phyloP scores from a whole-genome alignment of 78 protist species.

The Protostelium mycophagum region DNA sequence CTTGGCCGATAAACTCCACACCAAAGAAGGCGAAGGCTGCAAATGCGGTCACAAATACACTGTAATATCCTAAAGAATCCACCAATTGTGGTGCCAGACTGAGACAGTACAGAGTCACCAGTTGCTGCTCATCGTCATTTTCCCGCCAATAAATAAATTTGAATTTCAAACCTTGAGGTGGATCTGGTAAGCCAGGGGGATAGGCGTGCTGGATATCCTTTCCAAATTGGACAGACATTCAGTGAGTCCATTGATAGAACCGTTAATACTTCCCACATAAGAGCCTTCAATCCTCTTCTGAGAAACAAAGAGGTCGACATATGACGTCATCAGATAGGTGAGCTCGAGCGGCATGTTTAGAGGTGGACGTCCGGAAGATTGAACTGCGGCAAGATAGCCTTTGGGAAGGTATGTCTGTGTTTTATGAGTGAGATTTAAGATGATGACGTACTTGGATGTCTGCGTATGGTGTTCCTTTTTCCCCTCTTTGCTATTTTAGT shows the following conservation, averaged over 20 bases:
- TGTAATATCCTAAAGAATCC: not conserved
- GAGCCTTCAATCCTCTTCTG: not conserved
- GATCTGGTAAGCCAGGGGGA: not conserved
- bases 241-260: not conserved
- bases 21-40: constrained; percentile 2
- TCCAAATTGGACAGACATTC: not conserved
- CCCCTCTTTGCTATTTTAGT: too few species aligned
- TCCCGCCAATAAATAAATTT: not conserved
- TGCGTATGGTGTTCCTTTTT: not conserved
- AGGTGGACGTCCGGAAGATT: not conserved
- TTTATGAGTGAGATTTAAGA: not conserved
- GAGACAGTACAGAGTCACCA: not conserved
- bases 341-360: not conserved
- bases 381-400: not conserved
- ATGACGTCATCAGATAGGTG: not conserved
- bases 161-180: not conserved
- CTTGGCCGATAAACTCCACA: not conserved
- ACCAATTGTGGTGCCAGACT: not conserved
- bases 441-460: not conserved
- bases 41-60: not conserved
- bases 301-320: not conserved
- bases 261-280: not conserved
- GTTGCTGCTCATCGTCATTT: not conserved
- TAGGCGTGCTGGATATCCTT: not conserved
- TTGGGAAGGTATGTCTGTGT: not conserved